A percentile compares a stretch with the other conserved stretches of the same genome.
These are phyloP conservation scores for Penicillium nucicola DNA, from an alignment of 495 filamentous ascomycete species.

Conservation along the genomic window DNA sequence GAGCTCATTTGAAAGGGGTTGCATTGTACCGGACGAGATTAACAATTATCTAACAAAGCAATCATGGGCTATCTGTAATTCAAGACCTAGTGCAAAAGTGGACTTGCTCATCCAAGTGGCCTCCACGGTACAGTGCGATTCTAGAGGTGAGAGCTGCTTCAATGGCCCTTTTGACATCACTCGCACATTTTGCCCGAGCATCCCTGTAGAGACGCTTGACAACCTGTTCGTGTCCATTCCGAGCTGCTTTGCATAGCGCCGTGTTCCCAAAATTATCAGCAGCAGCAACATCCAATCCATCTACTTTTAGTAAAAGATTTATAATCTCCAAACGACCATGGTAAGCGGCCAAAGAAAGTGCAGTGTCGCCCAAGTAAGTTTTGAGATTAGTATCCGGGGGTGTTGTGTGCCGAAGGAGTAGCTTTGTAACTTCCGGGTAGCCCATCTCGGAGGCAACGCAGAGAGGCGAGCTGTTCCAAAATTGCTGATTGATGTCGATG, in stretches of 20 bases:
- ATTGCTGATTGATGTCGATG: conserved; percentile 1
- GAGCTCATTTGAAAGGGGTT: too few species aligned
- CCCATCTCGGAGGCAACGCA: conserved; percentile 4
- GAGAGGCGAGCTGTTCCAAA: conserved; percentile 1
- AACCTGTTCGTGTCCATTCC: conserved; percentile 3
- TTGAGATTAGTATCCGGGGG: conserved; percentile 4
- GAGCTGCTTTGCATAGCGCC: conserved; percentile 6
- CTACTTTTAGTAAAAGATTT: conserved; percentile 1
- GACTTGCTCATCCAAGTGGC: background rate
- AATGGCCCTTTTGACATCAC: conserved; percentile 2
- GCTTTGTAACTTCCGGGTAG: conserved; percentile 2
- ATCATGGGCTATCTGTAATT: too few species aligned
- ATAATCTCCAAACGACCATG: background rate
- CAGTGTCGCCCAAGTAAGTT: conserved; percentile 2
- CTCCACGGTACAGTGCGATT: background rate
- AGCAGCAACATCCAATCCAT: conserved; percentile 5
- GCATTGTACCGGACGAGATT: too few species aligned
- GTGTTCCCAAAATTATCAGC: conserved; percentile 1
- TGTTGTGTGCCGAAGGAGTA: conserved; percentile 2
- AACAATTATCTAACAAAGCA: too few species aligned
- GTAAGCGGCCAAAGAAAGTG: conserved; percentile 7
- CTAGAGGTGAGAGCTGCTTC: conserved; percentile 3
- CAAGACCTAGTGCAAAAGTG: background rate
- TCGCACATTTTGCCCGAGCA: conserved; percentile 2
- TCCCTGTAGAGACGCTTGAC: conserved; percentile 8